Evolutionary conservation across 805 yeast genomes (phyloP).

Genomic region (Blastobotrys mokoenaii): DNA sequence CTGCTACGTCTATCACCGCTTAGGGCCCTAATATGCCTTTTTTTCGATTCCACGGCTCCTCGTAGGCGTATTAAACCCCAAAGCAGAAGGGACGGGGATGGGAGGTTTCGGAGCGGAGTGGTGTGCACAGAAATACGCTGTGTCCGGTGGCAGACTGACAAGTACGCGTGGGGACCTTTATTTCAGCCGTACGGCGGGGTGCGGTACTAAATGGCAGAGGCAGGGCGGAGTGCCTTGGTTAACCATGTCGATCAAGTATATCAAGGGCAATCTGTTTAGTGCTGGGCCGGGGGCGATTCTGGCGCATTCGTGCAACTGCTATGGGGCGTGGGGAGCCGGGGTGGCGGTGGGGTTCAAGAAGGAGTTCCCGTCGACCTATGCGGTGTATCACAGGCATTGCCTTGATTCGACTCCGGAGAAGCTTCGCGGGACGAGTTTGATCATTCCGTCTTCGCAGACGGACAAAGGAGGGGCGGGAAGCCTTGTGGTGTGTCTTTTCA

Average conservation of each 20-base stretch:
- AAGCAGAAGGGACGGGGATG: too few species aligned
- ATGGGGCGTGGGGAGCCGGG: constrained; percentile 82
- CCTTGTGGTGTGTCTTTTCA: constrained; percentile 62
- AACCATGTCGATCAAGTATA: constrained; percentile 30
- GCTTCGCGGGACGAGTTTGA: constrained; percentile 48
- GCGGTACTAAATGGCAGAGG: too few species aligned
- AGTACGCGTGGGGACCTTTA: too few species aligned
- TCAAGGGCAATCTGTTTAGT: constrained; percentile 50
- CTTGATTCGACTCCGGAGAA: constrained; percentile 16
- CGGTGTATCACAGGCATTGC: constrained; percentile 40
- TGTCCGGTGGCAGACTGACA: too few species aligned
- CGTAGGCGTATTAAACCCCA: too few species aligned
- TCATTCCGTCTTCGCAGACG: constrained; percentile 35
- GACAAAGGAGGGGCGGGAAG: constrained; percentile 21
- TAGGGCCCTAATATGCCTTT: too few species aligned
- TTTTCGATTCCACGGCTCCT: too few species aligned
- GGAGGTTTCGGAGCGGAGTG: too few species aligned
- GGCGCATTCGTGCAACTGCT: constrained; percentile 75
- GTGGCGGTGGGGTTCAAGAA: constrained; percentile 52
- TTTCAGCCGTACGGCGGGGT: too few species aligned
- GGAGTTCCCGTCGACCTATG: constrained; percentile 50
- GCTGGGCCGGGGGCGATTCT: constrained; percentile 37
- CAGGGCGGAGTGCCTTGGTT: too few species aligned
- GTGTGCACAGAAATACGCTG: too few species aligned
- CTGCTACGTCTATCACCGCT: too few species aligned